Base-by-base conservation (phyloP, 2,329 filamentous ascomycete species). In the Aspergillus oerlinghausenensis region DNA sequence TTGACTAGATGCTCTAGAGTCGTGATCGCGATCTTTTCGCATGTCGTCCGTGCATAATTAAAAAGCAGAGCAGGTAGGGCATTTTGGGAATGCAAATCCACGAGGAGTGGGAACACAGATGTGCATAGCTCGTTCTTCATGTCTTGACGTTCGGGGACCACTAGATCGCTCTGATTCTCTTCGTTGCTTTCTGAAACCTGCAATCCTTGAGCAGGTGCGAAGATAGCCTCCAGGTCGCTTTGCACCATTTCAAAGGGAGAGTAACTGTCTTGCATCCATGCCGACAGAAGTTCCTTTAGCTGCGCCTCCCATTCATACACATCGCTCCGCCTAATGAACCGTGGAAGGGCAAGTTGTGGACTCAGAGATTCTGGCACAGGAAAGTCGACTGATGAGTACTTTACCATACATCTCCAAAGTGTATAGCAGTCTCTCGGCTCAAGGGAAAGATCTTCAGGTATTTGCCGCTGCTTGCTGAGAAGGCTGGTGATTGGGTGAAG, bases 21-120 rank as follows among this genome's bases (percentile, higher is more conserved):
- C 70, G 63, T 26, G 83, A 80, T 14, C 3, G 55, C 54, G 28
- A 88, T 81, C 9, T 71, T 69, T 69, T 91, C 88, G 64, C 89
- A 92, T 29, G 76, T 71, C 1, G 71, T 70, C 50, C 88, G 84
- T 61, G 92, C 87, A 63, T 89, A 93, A 67, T 90, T 89, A 77
- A 93, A 93, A 1, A 92, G 70, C 11, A 93, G 84, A 0, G 87
- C 88, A 0, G 89, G 89, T 1, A 93, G 77, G 0, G 86, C 87
- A 55, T 84, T 81, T 55, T 85, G 82, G 17, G 78, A 75, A 50
- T 89, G 82, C 57, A 64, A 10, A 67, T 56, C 29, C 67, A 38
- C 32, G 84, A 47, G 43, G 19, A 47, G 43, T 23, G 43, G 43
- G 43, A 47, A 47, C 5, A 47, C 43, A 23, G 43, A 23, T 21